Base-by-base conservation (phyloP, 345 rosid genomes). In the Excoecaria cochinchinensis region DNA sequence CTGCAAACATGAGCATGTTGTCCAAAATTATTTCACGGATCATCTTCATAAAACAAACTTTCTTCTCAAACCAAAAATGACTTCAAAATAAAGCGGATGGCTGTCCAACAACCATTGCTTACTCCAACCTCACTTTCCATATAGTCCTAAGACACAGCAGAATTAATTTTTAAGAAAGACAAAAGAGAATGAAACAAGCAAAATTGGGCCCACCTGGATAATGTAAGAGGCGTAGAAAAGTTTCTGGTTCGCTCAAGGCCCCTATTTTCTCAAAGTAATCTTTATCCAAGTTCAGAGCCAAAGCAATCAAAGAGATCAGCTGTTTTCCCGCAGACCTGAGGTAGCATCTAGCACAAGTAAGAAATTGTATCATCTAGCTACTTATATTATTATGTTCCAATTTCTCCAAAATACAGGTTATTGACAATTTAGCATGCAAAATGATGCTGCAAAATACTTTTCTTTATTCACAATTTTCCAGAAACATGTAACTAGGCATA, bases 231-330 rank as follows among this genome's bases (percentile, higher is more conserved):
- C 91, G 89, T 76, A 91, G 86, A 79, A 83, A 73, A 19, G 81
- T 56, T 17, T 70, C 48, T 44, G 92, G 88, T 39, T 52, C 71
- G 73, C 79, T 78, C 84, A 84, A 69, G 19, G 91, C 95, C 72
- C 93, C 97, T 13, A 90, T 58, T 79, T 82, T 75, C 77, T 82
- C 87, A 75, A 94, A 92, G 82, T 84, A 86, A 77, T 86, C 81
- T 56, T 88, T 88, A 48, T 91, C 92, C 82, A 92, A 84, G 73
- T 87, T 74, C 78, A 95, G 66, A 57, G 97, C 95, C 84, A 91
- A n/a, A 46, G 97, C 97, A 80, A 90, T 71, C 82, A 92, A 76
- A 39, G 86, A 82, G 75, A 88, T 59, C 72, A 90, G 52, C 79
- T 72, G 83, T 69, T 51, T 87, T 63, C 89, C 97, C 73, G 77